phyloP scores from a whole-genome alignment of 306 rosid genomes.

The Medicago truncatula region MtrunA17r5.0-ANR NC_053042.1:4292501-4293000 shows the following conservation, averaged over 20 bases:
- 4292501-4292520: no score
- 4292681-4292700: not conserved
- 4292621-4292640: conserved; percentile 2
- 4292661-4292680: conserved; percentile 11
- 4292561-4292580: not conserved
- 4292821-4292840: no score
- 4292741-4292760: conserved; percentile 6
- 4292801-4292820: not conserved
- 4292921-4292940: not conserved
- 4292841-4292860: no score
- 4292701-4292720: conserved; percentile 2
- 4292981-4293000: no score
- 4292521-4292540: no score
- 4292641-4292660: not conserved
- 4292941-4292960: no score
- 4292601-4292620: conserved; percentile 23
- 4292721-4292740: conserved; percentile 1
- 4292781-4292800: not conserved
- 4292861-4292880: not conserved
- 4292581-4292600: not conserved
- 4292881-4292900: not conserved
- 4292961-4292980: no score
- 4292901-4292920: not conserved
- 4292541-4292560: no score
- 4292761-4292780: not conserved